Base-by-base conservation (phyloP, 176 grass and related monocot genomes). In the Oryza glumipatula region DNA sequence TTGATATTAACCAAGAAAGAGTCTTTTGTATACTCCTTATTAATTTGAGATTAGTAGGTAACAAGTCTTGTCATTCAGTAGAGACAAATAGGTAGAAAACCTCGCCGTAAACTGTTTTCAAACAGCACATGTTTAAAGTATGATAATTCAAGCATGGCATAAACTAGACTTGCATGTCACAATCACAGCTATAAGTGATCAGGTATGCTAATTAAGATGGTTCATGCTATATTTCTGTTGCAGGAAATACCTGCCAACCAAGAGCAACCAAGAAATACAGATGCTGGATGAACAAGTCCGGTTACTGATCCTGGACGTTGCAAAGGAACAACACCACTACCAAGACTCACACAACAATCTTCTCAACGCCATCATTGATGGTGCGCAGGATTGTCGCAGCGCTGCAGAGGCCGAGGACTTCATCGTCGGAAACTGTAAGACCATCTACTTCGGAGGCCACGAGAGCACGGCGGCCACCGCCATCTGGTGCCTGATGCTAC, bases 401-500 rank as follows among this genome's bases (percentile, higher is more conserved):
- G 47, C 28, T 39, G 67, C 36, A 23, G 30, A 23, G 3, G 23
- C 80, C 2, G 68, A 64, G 68, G 80, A 80, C 11, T 80, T 80
- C 10, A 83, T 97, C 51, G 51, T 89, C 1, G 88, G 80, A 71
- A 92, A 91, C 51, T 94, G 95, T 79, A 94, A 97, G 81, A 91
- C 48, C n/a, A 86, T 94, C 14, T 94, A 97, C 86, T 94, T 97
- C 16, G 86, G 61, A 0, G 90, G 90, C 6, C 91, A 89, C 23
- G 95, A 92, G 72, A 97, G 84, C 1, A 90, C 77, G 0, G 81
- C 88, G 17, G 83, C 87, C 32, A 78, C 92, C 1, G 60, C 86
- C 15, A 81, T 85, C 36, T 97, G 95, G 92, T 94, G 92, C 78
- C 85, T 97, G 73, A 87, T 94, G 88, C 67, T 97, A 66, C 92